Evolutionary conservation across 345 rosid species (phyloP), one percentile per base, ranked within the genome.

Genomic region (Garcia nutans): DNA sequence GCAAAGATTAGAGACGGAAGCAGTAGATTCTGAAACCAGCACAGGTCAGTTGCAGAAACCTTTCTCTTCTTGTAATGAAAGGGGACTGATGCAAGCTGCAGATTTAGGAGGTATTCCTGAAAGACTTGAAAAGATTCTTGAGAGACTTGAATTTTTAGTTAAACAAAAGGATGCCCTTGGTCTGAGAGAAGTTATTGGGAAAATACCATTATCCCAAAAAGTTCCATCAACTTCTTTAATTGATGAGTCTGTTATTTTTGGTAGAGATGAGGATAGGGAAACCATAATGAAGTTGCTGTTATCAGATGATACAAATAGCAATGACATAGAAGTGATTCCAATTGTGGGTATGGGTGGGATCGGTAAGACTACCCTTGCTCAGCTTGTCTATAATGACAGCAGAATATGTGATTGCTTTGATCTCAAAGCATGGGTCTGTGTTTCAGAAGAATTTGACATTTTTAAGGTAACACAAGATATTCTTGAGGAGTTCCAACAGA

Each of bases 181-280:
- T 42, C 42, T 78, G 65, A 71, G 22, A 58, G 71, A 82, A 17
- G 68, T 57, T 37, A 54, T 66, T 4, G 72, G 57, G 2, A 74
- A 59, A 44, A 75, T 65, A 15, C 65, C 66, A 23, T 47, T n/a
- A 2, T 63, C 57, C 12, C 75, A 10, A 10, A 81, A 66, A 52
- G 11, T 45, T 6, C 77, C 78, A 5, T 59, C 82, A 42, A 83
- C 82, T 63, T 80, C 81, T 15, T 22, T 77, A 55, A 70, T 68
- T 3, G 82, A 83, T 61, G 79, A 74, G 9, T 80, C 77, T 56
- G 58, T 56, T 49, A 68, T 80, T 49, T 78, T 55, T 75, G 84
- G 83, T 0, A 83, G 83, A 31, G 77, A 77, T 47, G 66, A 37
- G n/a, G 83, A 83, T 17, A 74, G 26, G 31, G 76, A 66, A 49